A percentile compares a stretch with the other conserved stretches of the same genome.
Conservation (phyloP, 768 basidiomycete species). For the Serendipita sp. region DNA sequence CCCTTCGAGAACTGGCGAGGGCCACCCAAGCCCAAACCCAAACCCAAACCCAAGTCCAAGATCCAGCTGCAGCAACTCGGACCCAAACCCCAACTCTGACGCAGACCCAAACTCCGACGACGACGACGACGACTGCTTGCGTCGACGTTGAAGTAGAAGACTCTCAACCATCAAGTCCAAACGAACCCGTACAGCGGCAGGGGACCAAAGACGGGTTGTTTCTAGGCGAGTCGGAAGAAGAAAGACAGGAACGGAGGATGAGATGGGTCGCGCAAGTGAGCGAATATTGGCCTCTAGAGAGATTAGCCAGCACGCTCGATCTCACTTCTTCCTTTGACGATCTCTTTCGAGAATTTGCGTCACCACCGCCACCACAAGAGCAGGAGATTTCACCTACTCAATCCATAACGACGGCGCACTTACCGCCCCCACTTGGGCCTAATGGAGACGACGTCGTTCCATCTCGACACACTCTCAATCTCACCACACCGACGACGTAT, state of each 20-base stretch:
- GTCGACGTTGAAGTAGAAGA: not conserved
- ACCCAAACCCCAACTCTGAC: slow-evolving; percentile 7
- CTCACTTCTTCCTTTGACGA: slow-evolving; percentile 13
- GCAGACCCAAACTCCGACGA: slow-evolving; percentile 21
- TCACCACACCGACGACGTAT: slow-evolving; percentile 15
- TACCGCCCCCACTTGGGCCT: slow-evolving; percentile 9
- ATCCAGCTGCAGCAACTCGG: slow-evolving; percentile 14
- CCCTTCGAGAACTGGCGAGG: slow-evolving; percentile 36
- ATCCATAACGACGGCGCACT: not conserved
- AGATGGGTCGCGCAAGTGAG: slow-evolving; percentile 91
- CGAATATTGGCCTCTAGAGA: slow-evolving; percentile 84
- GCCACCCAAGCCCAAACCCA: no score
- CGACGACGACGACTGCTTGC: slow-evolving; percentile 29
- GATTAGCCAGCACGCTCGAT: slow-evolving; percentile 30
- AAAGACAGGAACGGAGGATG: slow-evolving; percentile 44
- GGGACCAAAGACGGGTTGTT: slow-evolving; percentile 21
- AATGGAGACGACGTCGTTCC: slow-evolving; percentile 8
- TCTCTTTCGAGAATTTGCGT: slow-evolving; percentile 53
- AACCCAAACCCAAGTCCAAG: slow-evolving; percentile 19
- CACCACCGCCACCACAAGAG: slow-evolving; percentile 33
- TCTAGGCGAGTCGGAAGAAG: slow-evolving; percentile 14
- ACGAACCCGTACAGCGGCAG: slow-evolving; percentile 24
- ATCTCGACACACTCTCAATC: not conserved
- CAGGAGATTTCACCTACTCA: not conserved
- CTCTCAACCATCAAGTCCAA: slow-evolving; percentile 27